Conservation (phyloP, 2,329 filamentous ascomycete species). For the Colletotrichum agaves region DNA sequence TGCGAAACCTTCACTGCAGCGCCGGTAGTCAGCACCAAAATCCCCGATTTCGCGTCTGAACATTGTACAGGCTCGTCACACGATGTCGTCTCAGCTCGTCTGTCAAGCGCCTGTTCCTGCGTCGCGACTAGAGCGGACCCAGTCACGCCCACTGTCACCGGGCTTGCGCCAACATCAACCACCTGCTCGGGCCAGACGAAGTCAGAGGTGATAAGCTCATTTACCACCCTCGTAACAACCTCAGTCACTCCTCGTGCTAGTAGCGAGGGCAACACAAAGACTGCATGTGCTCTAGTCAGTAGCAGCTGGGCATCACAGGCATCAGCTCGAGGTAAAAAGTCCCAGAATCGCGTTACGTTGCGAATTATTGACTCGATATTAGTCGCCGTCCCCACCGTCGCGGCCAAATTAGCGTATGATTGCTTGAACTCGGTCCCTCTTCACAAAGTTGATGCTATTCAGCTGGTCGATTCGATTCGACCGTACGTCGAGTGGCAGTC, state of each 20-base stretch:
- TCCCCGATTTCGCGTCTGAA: constrained; percentile 7
- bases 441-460: constrained; percentile 44
- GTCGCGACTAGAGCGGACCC: not conserved
- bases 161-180: not conserved
- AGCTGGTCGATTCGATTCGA: constrained; percentile 49
- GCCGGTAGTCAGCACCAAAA: not conserved
- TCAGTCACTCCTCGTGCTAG: not conserved
- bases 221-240: not conserved
- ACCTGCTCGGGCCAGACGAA: not conserved
- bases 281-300: constrained; percentile 6
- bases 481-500: constrained; percentile 60
- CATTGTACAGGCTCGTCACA: not conserved
- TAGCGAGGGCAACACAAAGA: not conserved
- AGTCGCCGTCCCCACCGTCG: constrained; percentile 43
- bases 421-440: constrained; percentile 53
- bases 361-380: not conserved
- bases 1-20: constrained; percentile 38
- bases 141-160: not conserved
- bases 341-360: not conserved
- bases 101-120: constrained; percentile 17
- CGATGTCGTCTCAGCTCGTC: not conserved
- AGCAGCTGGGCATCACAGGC: not conserved
- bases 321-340: not conserved
- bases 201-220: not conserved
- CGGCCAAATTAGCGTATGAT: constrained; percentile 48